Base-by-base conservation (phyloP, 2,329 filamentous ascomycete species). In the Magnaporthiopsis rhizophila region DNA sequence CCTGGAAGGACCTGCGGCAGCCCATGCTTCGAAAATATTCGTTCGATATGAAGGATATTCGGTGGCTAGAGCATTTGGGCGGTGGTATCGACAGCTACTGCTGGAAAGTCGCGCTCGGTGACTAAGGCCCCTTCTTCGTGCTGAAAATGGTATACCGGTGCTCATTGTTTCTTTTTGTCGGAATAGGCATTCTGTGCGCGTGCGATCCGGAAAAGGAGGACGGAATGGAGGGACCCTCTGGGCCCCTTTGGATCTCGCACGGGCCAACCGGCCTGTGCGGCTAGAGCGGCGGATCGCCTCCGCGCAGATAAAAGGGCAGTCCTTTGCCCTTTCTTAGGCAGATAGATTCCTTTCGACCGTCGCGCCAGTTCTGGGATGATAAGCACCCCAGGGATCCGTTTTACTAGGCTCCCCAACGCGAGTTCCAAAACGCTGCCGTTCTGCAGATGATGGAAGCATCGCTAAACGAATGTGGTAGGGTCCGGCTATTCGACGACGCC, bases 391-490 rank as follows among this genome's bases (percentile, higher is more conserved):
- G 21, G 6, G 21, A 18, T 6, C 7, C 26, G 3, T 11, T 11
- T 11, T 59, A 59, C 26, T 59, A 13, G 6, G 26, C 58, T 30
- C n/a, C 58, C n/a, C 26, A 59, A 30, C 58, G 58, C 58, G 58
- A 59, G 15, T 59, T 12, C 58, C 58, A 59, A 6, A 59, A 32
- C 26, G 28, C 11, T 28, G 58, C 58, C 58, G 58, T 59, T 11
- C 58, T 59, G 26, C 58, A 59, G 21, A 59, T 59, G 58, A 18
- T 59, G 58, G 58, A 34, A 21, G n/a, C 21, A 28, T 57, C 53
- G 26, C n/a, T 57, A 6, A 9, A 26, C 53, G 36, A 38, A 13
- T 18, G 13, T 18, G 36, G 36, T 38, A 13, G 12, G 36, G 36
- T 38, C 13, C 36, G 36, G 12, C 6, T 38, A 3, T 38, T 15